Evolutionary conservation across 441 rosid genomes (phyloP), one percentile per base, ranked within the genome.

Genomic region (Hura crepitans): DNA sequence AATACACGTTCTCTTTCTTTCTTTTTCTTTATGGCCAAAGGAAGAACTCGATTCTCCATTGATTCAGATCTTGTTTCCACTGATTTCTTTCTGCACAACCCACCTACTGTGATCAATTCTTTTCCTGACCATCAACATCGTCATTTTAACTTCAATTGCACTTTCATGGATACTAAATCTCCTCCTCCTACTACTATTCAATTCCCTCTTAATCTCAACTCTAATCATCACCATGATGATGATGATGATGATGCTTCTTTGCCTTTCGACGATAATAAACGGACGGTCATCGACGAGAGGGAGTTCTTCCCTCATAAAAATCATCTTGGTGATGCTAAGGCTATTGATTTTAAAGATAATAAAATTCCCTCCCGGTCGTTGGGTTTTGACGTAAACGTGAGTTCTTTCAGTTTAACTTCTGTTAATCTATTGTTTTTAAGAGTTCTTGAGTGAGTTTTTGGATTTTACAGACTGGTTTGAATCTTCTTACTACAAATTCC

Each of bases 391-490:
- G 82, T 81, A 5, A 80, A 79, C 72, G 82, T 85, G 66, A 65
- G 84, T 54, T 33, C 11, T 8, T 33, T 18, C 56, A 6, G 18
- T 58, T 57, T 49, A 13, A 18, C 23, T 13, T 50, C 15, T 30
- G 14, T 17, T 14, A 8, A 28, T 33, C 9, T 0, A 0, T 4
- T 15, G 49, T 71, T 50, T 25, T 13, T 13, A 25, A 6, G 7
- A 23, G 10, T 23, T 49, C 69, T 55, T 23, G 30, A 18, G 3
- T 31, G n/a, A n/a, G 22, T 9, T 25, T 31, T 22, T 54, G 59
- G 31, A 33, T 1, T 15, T 59, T 53, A 39, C 66, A 92, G 99
- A 95, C 92, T 53, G 92, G 97, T 15, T 86, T 92, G 84, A 85
- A 81, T 74, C 96, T 92, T 77, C 86, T 82, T 17, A 95, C 89